Evolutionary conservation across 345 rosid species (phyloP).

Genomic region (Combretum micranthum): DNA sequence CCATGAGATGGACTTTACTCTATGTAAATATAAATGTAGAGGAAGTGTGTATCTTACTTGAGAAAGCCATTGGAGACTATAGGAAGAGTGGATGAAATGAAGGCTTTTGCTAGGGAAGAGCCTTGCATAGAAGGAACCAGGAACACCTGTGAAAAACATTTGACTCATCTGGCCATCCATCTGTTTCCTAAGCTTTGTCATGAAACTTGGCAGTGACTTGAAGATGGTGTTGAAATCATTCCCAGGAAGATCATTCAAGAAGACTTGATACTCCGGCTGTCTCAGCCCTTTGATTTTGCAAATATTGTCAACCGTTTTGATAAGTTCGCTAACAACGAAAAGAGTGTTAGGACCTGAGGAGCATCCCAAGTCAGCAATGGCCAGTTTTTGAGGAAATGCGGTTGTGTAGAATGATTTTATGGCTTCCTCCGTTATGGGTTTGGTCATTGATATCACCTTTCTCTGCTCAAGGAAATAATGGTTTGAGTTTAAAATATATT

Average conservation of each 20-base stretch:
- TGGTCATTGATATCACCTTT: constrained; percentile 36
- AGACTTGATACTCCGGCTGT: constrained; percentile 25
- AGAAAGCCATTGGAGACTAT: constrained; percentile 51
- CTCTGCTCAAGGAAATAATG: constrained; percentile 13
- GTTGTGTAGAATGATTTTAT: constrained; percentile 22
- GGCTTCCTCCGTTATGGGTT: constrained; percentile 37
- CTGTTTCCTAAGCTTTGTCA: constrained; percentile 10
- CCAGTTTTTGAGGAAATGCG: constrained; percentile 29
- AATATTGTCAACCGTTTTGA: constrained; percentile 17
- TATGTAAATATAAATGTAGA: too few species aligned
- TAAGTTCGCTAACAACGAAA: constrained; percentile 20
- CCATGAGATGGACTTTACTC: too few species aligned
- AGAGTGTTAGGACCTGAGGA: constrained; percentile 80
- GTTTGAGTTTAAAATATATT: too few species aligned
- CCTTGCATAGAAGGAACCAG: constrained; percentile 47
- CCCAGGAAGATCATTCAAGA: constrained; percentile 48
- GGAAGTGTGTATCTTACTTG: constrained; percentile 28
- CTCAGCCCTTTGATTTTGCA: constrained; percentile 12
- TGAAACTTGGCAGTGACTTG: constrained; percentile 25
- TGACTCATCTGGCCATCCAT: constrained; percentile 7
- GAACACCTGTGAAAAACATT: constrained; percentile 23
- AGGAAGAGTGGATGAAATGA: constrained; percentile 43
- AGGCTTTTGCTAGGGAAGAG: constrained; percentile 29
- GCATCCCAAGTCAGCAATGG: constrained; percentile 79
- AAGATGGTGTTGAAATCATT: constrained; percentile 51